phyloP scores from a whole-genome alignment of 2,329 filamentous ascomycete genomes.

The Remersonia thermophila region DNA sequence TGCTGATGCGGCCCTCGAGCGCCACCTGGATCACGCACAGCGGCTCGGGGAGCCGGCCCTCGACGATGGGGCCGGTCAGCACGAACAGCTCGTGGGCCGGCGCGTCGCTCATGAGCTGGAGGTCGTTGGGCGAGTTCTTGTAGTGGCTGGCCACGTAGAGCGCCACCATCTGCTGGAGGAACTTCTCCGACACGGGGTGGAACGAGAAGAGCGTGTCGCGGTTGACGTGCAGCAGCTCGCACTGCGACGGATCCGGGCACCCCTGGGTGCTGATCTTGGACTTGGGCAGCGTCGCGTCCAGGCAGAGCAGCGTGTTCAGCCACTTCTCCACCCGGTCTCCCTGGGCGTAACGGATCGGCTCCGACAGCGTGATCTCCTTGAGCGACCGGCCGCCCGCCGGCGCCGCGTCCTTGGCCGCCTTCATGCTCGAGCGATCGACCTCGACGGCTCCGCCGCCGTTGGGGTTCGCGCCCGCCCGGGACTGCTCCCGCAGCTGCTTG shows the following conservation, averaged over 20 bases:
- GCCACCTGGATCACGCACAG: constrained; percentile 91
- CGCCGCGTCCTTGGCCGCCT: constrained; percentile 51
- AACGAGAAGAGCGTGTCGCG: constrained; percentile 96
- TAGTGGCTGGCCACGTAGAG: constrained; percentile 87
- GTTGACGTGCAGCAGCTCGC: constrained; percentile 87
- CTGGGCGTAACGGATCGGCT: constrained; percentile 88
- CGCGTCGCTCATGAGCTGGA: constrained; percentile 97
- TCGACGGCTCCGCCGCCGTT: constrained; percentile 46
- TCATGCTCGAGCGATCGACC: constrained; percentile 70
- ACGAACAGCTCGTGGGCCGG: constrained; percentile 95
- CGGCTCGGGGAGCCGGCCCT: constrained; percentile 74
- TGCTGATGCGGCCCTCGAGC: constrained; percentile 88
- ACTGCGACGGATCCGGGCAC: constrained; percentile 81
- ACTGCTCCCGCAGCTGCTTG: constrained; percentile 91
- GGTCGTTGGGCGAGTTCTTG: constrained; percentile 94
- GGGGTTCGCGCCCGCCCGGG: constrained; percentile 48
- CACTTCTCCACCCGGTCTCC: constrained; percentile 90
- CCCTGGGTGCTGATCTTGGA: constrained; percentile 61
- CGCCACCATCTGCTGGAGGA: constrained; percentile 95
- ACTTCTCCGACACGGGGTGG: constrained; percentile 92
- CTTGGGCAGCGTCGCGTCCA: constrained; percentile 81
- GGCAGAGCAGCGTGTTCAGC: constrained; percentile 86
- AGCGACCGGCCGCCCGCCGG: constrained; percentile 60
- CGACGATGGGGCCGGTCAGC: constrained; percentile 70
- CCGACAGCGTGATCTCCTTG: constrained; percentile 81